These are phyloP conservation scores for Bonnemaisonia californica DNA, from an alignment of 31 red algal genomes.

Conservation along the genomic window DNA sequence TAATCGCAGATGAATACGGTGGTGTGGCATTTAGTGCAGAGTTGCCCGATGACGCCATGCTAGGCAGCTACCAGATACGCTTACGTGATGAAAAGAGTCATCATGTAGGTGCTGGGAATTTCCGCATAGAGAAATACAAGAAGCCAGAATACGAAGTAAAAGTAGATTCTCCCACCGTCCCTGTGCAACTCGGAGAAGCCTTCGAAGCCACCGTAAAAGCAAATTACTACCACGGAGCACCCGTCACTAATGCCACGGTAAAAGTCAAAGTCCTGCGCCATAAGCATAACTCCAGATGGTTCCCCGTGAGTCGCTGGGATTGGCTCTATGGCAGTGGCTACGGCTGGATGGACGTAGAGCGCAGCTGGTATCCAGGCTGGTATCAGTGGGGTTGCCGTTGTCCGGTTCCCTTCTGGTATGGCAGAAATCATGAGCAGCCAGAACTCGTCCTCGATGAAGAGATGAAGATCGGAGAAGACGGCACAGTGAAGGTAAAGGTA, in stretches of 20 bases:
- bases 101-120: not conserved
- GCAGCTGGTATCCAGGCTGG: slow-evolving; percentile 5
- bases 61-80: not conserved
- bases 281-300: not conserved
- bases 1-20: no score
- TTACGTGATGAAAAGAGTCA: not conserved
- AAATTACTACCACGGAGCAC: slow-evolving; percentile 20
- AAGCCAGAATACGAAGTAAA: slow-evolving; percentile 11
- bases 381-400: not conserved
- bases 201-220: slow-evolving; percentile 1
- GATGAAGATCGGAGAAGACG: not conserved
- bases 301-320: not conserved
- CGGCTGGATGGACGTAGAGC: not conserved
- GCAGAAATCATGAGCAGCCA: not conserved
- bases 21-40: not conserved
- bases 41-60: not conserved
- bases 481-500: not conserved
- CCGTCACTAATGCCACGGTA: slow-evolving; percentile 3
- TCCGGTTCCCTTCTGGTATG: not conserved
- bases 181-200: not conserved
- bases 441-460: slow-evolving; percentile 5
- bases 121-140: slow-evolving; percentile 9
- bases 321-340: slow-evolving; percentile 16
- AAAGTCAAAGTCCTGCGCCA: slow-evolving; percentile 4
- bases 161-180: not conserved